phyloP scores from a whole-genome alignment of 1,284 basidiomycete genomes.

The Leucoagaricus sp. region DNA sequence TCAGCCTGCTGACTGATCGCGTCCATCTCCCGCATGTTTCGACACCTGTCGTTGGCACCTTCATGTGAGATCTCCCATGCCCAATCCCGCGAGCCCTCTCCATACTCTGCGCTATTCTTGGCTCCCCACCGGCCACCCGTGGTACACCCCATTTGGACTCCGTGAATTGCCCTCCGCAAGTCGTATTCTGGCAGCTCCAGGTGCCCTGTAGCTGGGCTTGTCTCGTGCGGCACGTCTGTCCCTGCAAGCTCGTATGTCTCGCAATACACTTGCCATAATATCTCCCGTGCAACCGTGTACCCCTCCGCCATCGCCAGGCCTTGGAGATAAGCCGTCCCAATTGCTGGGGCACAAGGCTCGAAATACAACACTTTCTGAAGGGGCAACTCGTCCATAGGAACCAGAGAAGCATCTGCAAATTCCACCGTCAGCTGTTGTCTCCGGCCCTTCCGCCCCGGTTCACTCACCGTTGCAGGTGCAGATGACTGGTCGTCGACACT shows the following conservation, averaged over 20 bases:
- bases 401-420: conserved; percentile 62
- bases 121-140: conserved; percentile 18
- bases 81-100: conserved; percentile 17
- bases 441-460: conserved; percentile 18
- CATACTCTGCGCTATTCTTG: conserved; percentile 9
- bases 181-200: conserved; percentile 45
- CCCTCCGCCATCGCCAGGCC: conserved; percentile 64
- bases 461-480: conserved; percentile 89
- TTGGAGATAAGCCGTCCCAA: conserved; percentile 76
- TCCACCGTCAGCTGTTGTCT: conserved; percentile 12
- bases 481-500: conserved; percentile 84
- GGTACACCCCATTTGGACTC: conserved; percentile 54
- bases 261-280: conserved; percentile 40
- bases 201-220: conserved; percentile 1
- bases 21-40: conserved; percentile 1
- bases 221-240: conserved; percentile 16
- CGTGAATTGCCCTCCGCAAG: conserved; percentile 57
- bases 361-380: conserved; percentile 77
- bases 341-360: conserved; percentile 52
- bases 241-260: conserved; percentile 33
- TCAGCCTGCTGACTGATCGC: conserved; percentile 9
- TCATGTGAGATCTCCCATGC: conserved; percentile 10
- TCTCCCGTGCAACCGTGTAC: conserved; percentile 37
- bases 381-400: conserved; percentile 75
- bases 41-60: not conserved